Conservation (phyloP, 495 filamentous ascomycete species). For the Pseudoneurospora amorphoporcata region DNA sequence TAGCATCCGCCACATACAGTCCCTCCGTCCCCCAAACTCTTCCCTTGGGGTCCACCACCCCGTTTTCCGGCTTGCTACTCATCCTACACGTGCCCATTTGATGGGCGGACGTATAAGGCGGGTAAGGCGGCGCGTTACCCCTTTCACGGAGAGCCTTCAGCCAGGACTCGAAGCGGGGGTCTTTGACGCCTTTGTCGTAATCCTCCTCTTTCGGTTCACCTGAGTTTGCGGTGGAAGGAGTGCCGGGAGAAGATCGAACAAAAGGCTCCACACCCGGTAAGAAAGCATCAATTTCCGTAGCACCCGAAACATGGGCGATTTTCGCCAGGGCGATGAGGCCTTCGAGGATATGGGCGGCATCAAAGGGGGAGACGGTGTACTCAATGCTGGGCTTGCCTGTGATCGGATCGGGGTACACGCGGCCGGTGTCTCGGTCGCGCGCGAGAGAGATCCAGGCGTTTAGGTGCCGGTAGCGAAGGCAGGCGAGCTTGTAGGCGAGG, state of each 20-base stretch:
- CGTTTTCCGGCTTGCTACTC: slow-evolving; percentile 46
- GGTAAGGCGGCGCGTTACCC: slow-evolving; percentile 41
- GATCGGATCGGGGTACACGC: slow-evolving; percentile 62
- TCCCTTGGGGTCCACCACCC: slow-evolving; percentile 67
- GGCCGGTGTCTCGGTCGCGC: slow-evolving; percentile 63
- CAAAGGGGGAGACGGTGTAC: slow-evolving; percentile 60
- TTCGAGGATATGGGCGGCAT: slow-evolving; percentile 56
- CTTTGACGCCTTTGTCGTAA: slow-evolving; percentile 23
- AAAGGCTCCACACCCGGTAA: slow-evolving; percentile 55
- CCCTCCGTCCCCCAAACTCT: slow-evolving; percentile 67
- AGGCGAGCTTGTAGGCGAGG: slow-evolving; percentile 55
- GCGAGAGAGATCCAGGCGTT: slow-evolving; percentile 57
- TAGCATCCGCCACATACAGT: slow-evolving; percentile 75
- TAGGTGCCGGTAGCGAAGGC: slow-evolving; percentile 51
- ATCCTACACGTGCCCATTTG: slow-evolving; percentile 91
- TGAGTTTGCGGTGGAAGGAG: not conserved
- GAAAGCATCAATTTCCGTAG: slow-evolving; percentile 60
- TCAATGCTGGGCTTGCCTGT: slow-evolving; percentile 53
- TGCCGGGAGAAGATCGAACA: slow-evolving; percentile 35
- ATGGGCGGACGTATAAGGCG: slow-evolving; percentile 52
- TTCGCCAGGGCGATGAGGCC: slow-evolving; percentile 64
- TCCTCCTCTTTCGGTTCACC: slow-evolving; percentile 20
- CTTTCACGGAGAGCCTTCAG: slow-evolving; percentile 41
- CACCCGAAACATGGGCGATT: slow-evolving; percentile 66
- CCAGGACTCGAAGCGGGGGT: slow-evolving; percentile 54